Percentiles rank a stretch among this genome's conserved stretches.
Conservation (phyloP, 805 yeast genomes). For the Metschnikowia anglica region DNA sequence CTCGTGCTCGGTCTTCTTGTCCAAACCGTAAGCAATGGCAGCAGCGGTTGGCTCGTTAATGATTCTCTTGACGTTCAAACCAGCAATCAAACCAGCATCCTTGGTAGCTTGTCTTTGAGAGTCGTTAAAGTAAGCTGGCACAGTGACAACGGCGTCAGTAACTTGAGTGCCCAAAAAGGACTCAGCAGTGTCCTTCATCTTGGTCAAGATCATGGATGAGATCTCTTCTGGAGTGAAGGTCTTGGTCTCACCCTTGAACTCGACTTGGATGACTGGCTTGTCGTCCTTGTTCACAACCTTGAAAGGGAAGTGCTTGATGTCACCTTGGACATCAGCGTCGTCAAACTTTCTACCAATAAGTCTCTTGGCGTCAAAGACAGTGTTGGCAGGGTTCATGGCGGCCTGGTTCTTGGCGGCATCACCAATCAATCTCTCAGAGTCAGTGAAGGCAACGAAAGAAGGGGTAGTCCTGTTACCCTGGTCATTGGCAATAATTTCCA, state of each 20-base stretch:
- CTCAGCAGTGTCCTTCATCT: slow-evolving; percentile 58
- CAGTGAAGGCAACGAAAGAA: slow-evolving; percentile 35
- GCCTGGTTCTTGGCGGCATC: slow-evolving; percentile 38
- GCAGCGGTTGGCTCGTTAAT: slow-evolving; percentile 73
- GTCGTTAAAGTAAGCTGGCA: slow-evolving; percentile 91
- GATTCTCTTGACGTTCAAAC: slow-evolving; percentile 82
- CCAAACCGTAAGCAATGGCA: slow-evolving; percentile 41
- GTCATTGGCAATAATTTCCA: slow-evolving; percentile 34
- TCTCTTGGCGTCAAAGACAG: slow-evolving; percentile 36
- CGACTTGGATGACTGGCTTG: slow-evolving; percentile 32
- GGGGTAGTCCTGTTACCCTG: slow-evolving; percentile 38
- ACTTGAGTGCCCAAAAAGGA: slow-evolving; percentile 70
- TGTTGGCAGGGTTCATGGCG: slow-evolving; percentile 35
- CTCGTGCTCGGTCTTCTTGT: slow-evolving; percentile 55
- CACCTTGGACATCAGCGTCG: slow-evolving; percentile 31
- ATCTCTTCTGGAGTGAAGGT: slow-evolving; percentile 33
- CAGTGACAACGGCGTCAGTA: slow-evolving; percentile 88
- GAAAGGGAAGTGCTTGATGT: slow-evolving; percentile 35
- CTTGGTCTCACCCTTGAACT: slow-evolving; percentile 36
- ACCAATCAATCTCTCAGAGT: slow-evolving; percentile 35
- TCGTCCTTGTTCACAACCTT: slow-evolving; percentile 31
- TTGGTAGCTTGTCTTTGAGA: slow-evolving; percentile 94
- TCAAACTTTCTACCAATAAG: slow-evolving; percentile 32
- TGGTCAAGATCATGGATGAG: slow-evolving; percentile 33
- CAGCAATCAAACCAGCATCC: slow-evolving; percentile 92